Evolutionary conservation across 352 stramenopile genomes (phyloP).

Genomic region (Pythium utonaiense): DNA sequence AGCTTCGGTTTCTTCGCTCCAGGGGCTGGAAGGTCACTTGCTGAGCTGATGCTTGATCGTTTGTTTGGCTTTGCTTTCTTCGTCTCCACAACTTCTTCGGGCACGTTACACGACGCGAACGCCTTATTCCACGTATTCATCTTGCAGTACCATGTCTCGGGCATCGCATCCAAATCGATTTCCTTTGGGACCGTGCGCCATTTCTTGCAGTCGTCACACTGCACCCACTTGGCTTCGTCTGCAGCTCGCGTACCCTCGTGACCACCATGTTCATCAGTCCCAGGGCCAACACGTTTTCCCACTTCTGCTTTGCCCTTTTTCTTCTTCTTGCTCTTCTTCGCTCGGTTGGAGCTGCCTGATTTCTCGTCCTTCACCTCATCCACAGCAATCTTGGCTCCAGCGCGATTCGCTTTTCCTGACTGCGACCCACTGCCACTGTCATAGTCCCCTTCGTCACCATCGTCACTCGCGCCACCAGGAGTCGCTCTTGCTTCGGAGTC

Average conservation of each 20-base stretch:
- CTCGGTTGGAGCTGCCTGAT: conserved; percentile 7
- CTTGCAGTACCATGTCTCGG: conserved; percentile 94
- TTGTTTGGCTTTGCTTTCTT: conserved; percentile 17
- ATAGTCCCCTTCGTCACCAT: conserved; percentile 9
- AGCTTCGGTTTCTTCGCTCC: conserved; percentile 20
- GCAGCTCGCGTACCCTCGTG: conserved; percentile 20
- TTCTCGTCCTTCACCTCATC: conserved; percentile 12
- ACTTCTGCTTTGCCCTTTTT: conserved; percentile 20
- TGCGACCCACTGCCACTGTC: conserved; percentile 16
- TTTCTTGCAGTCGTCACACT: conserved; percentile 95
- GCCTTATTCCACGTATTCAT: conserved; percentile 93
- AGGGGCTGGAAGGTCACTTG: background rate
- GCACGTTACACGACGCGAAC: conserved; percentile 83
- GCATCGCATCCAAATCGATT: conserved; percentile 89
- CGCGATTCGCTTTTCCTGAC: background rate
- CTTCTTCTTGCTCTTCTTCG: conserved; percentile 29
- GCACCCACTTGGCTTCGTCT: conserved; percentile 91
- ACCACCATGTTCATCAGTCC: conserved; percentile 26
- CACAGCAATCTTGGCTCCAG: background rate
- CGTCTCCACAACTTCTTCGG: conserved; percentile 81
- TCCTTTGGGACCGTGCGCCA: conserved; percentile 91
- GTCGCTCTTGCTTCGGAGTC: background rate
- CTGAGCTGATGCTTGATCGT: background rate
- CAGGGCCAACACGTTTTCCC: conserved; percentile 17
- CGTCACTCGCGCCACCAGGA: background rate